Evolutionary conservation across 176 grass and related monocot genomes (phyloP), one percentile per base, ranked within the genome.

Genomic region (bread wheat (Triticum aestivum)): DNA sequence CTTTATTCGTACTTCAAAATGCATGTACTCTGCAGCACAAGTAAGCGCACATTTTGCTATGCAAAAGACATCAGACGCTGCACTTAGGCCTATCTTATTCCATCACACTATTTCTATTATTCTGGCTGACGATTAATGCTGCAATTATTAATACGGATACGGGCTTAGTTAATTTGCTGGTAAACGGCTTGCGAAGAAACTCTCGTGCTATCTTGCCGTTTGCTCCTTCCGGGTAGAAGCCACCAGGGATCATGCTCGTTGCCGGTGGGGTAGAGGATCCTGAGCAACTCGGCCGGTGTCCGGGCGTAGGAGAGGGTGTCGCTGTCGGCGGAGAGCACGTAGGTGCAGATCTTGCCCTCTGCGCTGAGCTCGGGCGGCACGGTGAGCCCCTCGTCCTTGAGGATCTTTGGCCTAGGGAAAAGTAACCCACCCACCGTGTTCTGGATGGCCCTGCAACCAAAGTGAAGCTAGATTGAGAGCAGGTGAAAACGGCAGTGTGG

Each of bases 331-430:
- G 95, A 92, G 62, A 98, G 75, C 20, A 90, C 65, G 56, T 98
- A 95, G 77, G 87, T 95, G 77, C 72, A 86, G 45, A 86, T 87
- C 69, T 17, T 83, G 45, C 77, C 59, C 70, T 95, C 93, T 9
- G 95, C 87, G 20, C 93, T 93, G 8, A 90, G 83, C 65, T 62
- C 33, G 1, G 3, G 30, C 0, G 95, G 87, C 51, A 98, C 91
- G 56, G 83, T 37, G 30, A 98, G 89, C 32, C 93, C 95, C 52
- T 98, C 93, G 49, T 95, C 95, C 73, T 87, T 98, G 3, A 93
- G 26, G n/a, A 97, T 93, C 63, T 73, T 20, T 6, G 95, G 91
- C 84, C 95, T 90, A 32, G 79, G 82, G 9, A 26, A 26, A 95
- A n/a, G n/a, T n/a, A n/a, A 78, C n/a, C 85, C 90, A 45, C 91